Evolutionary conservation across 129 eudicot genomes (phyloP).

Genomic region (Apium graveolens): DNA sequence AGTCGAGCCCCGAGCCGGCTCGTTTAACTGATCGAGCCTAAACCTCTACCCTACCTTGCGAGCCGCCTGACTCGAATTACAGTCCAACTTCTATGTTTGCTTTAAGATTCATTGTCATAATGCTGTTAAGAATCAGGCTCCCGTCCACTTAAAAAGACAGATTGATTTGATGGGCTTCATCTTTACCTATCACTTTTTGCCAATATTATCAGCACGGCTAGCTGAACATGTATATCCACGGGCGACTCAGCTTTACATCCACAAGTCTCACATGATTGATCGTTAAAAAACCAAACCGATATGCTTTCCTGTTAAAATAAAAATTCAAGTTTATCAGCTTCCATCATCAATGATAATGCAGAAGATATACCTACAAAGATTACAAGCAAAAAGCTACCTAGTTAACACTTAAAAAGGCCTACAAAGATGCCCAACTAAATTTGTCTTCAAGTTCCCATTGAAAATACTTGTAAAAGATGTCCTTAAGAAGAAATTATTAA

Average conservation of each 20-base stretch:
- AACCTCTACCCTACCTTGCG: too few relatives aligned
- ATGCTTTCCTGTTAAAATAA: background rate
- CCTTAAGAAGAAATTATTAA: background rate
- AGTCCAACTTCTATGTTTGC: too few relatives aligned
- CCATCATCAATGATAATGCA: background rate
- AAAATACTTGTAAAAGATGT: background rate
- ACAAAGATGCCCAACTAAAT: background rate
- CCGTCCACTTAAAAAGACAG: background rate
- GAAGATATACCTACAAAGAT: background rate
- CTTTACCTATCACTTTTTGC: background rate
- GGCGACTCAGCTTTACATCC: background rate
- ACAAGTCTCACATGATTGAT: background rate
- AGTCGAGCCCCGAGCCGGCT: too few relatives aligned
- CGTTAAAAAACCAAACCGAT: background rate
- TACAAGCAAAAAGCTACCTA: background rate
- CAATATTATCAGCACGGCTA: background rate
- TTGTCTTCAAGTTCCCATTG: background rate
- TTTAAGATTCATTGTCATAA: background rate
- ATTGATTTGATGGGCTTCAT: background rate
- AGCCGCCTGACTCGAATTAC: too few relatives aligned
- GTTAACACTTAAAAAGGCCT: background rate
- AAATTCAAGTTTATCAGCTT: background rate
- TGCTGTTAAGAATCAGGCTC: background rate
- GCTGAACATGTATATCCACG: background rate
- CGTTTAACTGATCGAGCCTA: too few relatives aligned